Conservation (phyloP, 495 filamentous ascomycete species). For the Massariosphaeria phaeospora region DNA sequence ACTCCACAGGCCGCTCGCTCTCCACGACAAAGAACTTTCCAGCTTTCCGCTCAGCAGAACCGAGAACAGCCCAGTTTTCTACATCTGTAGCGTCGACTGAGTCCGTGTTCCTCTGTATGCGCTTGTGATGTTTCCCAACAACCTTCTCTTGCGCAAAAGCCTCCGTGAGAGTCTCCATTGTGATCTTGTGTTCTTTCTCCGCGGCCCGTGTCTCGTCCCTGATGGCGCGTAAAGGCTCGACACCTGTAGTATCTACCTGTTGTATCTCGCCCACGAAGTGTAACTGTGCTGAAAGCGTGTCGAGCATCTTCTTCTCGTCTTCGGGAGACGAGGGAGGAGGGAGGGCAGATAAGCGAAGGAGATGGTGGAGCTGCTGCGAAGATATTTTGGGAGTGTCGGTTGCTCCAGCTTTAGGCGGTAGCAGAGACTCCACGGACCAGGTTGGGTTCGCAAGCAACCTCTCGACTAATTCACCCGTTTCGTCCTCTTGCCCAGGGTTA, state of each 20-base stretch:
- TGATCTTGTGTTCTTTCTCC: slow-evolving; percentile 51
- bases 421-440: slow-evolving; percentile 81
- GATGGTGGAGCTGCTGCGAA: slow-evolving; percentile 64
- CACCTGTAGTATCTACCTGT: slow-evolving; percentile 63
- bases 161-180: slow-evolving; percentile 48
- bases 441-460: slow-evolving; percentile 63
- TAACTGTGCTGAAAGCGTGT: slow-evolving; percentile 74
- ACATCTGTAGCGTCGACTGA: slow-evolving; percentile 34
- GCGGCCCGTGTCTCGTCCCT: slow-evolving; percentile 68
- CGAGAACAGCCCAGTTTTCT: slow-evolving; percentile 66
- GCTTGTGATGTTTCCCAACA: slow-evolving; percentile 48
- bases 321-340: slow-evolving; percentile 58
- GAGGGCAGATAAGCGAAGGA: slow-evolving; percentile 85
- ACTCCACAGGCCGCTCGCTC: slow-evolving; percentile 43
- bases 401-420: slow-evolving; percentile 48
- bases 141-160: slow-evolving; percentile 52
- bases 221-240: slow-evolving; percentile 70
- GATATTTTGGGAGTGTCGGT: slow-evolving; percentile 42
- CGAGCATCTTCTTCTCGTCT: slow-evolving; percentile 60
- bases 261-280: slow-evolving; percentile 85
- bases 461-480: too few relatives aligned
- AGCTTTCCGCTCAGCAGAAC: slow-evolving; percentile 57
- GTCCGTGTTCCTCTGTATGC: slow-evolving; percentile 38
- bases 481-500: too few relatives aligned
- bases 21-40: slow-evolving; percentile 79